Conservation (phyloP, 306 rosid species). For the Vigna trinervia region DNA sequence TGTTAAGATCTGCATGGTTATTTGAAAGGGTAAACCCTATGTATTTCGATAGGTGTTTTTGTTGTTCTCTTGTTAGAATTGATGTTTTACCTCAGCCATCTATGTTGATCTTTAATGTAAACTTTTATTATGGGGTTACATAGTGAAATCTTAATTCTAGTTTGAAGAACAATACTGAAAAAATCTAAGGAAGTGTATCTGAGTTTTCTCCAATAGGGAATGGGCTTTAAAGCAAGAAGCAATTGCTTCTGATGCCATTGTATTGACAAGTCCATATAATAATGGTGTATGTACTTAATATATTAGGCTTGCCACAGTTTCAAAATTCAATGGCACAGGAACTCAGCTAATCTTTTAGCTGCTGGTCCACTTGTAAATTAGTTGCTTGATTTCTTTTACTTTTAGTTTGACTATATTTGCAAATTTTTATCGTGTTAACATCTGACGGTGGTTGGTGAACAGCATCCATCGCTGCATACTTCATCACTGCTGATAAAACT, state of each 20-base stretch:
- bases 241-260: background rate
- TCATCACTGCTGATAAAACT: slow-evolving; percentile 84
- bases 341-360: slow-evolving; percentile 8
- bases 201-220: background rate
- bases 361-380: slow-evolving; percentile 3
- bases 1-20: slow-evolving; percentile 14
- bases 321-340: background rate
- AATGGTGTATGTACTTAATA: slow-evolving; percentile 6
- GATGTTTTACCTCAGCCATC: background rate
- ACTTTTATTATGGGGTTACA: background rate
- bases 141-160: background rate
- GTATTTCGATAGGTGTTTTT: background rate
- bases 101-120: background rate
- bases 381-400: background rate
- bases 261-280: slow-evolving; percentile 2
- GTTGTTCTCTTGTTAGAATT: background rate
- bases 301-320: slow-evolving; percentile 18
- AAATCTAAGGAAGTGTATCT: background rate
- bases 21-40: background rate
- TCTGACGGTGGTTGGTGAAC: slow-evolving; percentile 51
- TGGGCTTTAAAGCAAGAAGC: slow-evolving; percentile 23
- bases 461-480: slow-evolving; percentile 81
- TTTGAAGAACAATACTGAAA: background rate
- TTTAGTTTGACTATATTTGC: background rate
- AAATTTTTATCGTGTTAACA: slow-evolving; percentile 20